phyloP scores from a whole-genome alignment of 2,329 filamentous ascomycete species.

The Cryphonectria carpinicola region DNA sequence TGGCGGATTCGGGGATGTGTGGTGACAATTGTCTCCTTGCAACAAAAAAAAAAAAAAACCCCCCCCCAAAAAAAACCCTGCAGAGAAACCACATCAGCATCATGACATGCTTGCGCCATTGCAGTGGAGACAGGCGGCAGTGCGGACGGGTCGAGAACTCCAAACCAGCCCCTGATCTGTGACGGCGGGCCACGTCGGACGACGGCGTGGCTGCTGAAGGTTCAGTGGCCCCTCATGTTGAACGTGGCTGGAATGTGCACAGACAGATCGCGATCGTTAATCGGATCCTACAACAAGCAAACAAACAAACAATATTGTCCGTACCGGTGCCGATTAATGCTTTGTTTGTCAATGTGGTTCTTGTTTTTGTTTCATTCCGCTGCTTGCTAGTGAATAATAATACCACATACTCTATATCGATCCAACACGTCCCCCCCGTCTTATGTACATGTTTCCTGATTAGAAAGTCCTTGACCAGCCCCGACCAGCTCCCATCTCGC shows the following conservation, averaged over 20 bases:
- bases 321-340: background rate
- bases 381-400: background rate
- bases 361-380: background rate
- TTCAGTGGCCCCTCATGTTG: background rate
- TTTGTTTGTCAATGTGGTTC: background rate
- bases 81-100: background rate
- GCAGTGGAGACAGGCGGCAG: background rate
- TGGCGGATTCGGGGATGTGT: background rate
- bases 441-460: conserved; percentile 15
- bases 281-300: background rate
- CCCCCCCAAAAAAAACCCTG: background rate
- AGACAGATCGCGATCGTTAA: background rate
- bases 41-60: too few relatives aligned
- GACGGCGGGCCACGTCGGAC: background rate
- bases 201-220: background rate
- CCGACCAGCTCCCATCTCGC: background rate
- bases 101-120: background rate
- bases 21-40: background rate
- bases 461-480: background rate
- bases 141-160: background rate
- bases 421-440: background rate
- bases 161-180: background rate
- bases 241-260: conserved; percentile 2
- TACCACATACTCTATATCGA: conserved; percentile 7
- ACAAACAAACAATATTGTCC: background rate